A percentile compares a stretch with the other conserved stretches of the same genome.
Conservation (phyloP, 345 rosid species). For the Eucalyptus pauciflora region DNA sequence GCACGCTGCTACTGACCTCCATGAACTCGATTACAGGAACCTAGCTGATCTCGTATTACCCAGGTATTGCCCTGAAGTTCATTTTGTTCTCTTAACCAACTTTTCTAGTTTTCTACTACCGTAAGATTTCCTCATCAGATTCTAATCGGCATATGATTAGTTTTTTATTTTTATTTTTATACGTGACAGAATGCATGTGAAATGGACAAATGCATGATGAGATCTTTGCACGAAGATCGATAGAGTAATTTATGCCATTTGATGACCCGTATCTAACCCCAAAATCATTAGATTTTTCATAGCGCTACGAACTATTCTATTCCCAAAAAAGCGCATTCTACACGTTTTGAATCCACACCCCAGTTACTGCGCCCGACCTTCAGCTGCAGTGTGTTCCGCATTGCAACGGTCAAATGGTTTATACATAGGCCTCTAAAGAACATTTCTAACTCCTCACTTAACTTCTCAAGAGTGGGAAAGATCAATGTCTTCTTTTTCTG, state of each 20-base stretch:
- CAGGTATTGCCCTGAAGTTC: slow-evolving; percentile 8
- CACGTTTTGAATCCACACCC: background rate
- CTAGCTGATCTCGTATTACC: slow-evolving; percentile 13
- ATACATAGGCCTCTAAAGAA: background rate
- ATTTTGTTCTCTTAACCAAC: background rate
- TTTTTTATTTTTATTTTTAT: background rate
- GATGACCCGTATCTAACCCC: too few species aligned
- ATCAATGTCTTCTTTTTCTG: background rate
- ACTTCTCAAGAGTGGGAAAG: background rate
- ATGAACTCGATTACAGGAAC: slow-evolving; percentile 27
- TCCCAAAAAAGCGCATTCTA: background rate
- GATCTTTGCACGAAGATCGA: background rate
- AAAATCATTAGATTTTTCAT: too few species aligned
- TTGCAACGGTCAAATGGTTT: background rate
- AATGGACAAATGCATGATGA: background rate
- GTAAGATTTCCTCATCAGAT: background rate
- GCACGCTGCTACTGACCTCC: slow-evolving; percentile 12
- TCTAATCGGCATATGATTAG: background rate
- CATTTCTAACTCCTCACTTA: background rate
- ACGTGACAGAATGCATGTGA: background rate
- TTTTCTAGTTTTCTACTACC: background rate
- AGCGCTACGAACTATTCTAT: background rate
- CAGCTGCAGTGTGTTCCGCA: background rate
- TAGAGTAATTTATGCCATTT: background rate
- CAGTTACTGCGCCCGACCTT: background rate